phyloP scores from a whole-genome alignment of 164 flowering plant species.

The Paratinospora sagittata region DNA sequence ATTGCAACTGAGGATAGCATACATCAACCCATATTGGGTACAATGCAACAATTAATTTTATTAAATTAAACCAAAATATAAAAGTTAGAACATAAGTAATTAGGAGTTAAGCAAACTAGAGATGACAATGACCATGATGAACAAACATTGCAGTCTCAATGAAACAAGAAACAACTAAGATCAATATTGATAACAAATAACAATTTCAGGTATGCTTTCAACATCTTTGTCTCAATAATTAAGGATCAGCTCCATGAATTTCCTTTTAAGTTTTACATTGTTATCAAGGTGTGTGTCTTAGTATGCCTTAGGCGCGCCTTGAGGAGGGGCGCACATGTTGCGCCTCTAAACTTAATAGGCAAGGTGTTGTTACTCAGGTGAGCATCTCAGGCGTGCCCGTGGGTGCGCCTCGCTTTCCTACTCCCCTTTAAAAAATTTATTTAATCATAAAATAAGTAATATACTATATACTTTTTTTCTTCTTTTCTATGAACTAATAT shows the following conservation, averaged over 20 bases:
- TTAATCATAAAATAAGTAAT: no score
- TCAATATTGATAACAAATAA: not conserved
- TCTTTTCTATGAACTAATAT: no score
- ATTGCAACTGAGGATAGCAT: not conserved
- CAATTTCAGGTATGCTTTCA: not conserved
- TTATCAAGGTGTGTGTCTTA: no score
- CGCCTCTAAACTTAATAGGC: no score
- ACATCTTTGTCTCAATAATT: not conserved
- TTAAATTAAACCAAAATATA: not conserved
- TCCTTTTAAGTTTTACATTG: no score
- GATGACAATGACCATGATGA: not conserved
- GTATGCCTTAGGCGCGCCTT: no score
- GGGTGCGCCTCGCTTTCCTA: no score
- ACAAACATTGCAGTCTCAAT: not conserved
- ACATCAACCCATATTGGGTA: not conserved
- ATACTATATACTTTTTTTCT: no score
- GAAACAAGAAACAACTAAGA: not conserved
- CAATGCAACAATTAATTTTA: not conserved
- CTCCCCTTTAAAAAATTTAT: no score
- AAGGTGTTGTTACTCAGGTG: no score
- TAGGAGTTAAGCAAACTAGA: not conserved
- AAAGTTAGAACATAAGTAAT: not conserved
- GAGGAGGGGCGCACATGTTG: no score
- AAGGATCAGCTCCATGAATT: not conserved
- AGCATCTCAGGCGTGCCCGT: no score